A percentile compares a stretch with the other conserved stretches of the same genome.
phyloP scores from a whole-genome alignment of 2,329 filamentous ascomycete species.

The Zelopaecilomyces penicillatus region DNA sequence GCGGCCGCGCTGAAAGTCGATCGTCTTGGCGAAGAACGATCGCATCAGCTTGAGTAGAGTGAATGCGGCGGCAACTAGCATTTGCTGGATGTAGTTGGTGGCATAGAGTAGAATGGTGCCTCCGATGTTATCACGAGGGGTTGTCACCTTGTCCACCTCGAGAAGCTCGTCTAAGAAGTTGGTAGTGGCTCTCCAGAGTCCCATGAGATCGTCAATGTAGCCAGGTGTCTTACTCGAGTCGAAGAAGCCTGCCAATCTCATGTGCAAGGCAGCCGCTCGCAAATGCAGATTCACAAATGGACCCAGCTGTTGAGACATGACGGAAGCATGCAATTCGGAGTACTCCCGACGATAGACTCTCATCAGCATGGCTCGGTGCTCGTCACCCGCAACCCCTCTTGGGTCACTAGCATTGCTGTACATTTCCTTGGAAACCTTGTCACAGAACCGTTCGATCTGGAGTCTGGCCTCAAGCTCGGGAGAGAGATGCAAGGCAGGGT shows the following conservation, averaged over 20 bases:
- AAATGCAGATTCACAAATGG: conserved; percentile 58
- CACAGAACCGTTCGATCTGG: conserved; percentile 65
- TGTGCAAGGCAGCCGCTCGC: conserved; percentile 64
- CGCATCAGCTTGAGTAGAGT: conserved; percentile 70
- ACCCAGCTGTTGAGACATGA: conserved; percentile 50
- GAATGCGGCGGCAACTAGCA: conserved; percentile 75
- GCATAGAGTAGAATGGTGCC: conserved; percentile 56
- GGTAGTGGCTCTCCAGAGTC: conserved; percentile 64
- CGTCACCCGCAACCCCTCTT: conserved; percentile 58
- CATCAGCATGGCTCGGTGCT: conserved; percentile 58
- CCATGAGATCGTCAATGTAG: conserved; percentile 67
- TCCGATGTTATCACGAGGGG: conserved; percentile 35
- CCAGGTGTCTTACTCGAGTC: conserved; percentile 64
- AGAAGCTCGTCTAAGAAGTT: conserved; percentile 60
- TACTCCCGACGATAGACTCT: conserved; percentile 58
- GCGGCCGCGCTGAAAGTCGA: conserved; percentile 60
- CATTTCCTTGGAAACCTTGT: conserved; percentile 71
- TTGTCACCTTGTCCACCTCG: conserved; percentile 41
- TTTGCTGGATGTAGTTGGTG: conserved; percentile 73
- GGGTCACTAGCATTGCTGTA: conserved; percentile 71
- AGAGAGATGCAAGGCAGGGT: conserved; percentile 49
- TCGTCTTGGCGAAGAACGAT: conserved; percentile 65
- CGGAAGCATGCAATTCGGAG: conserved; percentile 52
- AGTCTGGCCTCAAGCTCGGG: conserved; percentile 59
- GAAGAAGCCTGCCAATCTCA: conserved; percentile 73